Conservation (phyloP, 106 monocot genomes). For the Dendrobium huoshanense region DNA sequence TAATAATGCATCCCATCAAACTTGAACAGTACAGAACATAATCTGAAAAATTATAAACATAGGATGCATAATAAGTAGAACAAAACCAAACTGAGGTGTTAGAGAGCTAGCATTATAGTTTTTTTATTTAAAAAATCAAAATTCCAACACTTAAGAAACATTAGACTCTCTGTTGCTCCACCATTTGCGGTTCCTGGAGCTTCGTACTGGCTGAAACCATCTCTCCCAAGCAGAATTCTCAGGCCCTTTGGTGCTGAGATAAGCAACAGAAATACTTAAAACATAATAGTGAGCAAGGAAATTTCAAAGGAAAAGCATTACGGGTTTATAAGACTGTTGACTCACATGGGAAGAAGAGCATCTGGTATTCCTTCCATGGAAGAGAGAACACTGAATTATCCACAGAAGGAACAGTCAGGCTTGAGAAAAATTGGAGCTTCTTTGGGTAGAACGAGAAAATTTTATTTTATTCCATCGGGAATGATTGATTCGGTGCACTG, state of each 20-base stretch:
- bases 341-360: conserved; percentile 9
- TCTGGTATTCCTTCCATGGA: conserved; percentile 11
- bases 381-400: not conserved
- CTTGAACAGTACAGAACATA: too few relatives aligned
- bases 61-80: too few relatives aligned
- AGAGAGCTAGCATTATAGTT: too few relatives aligned
- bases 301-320: not conserved
- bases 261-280: not conserved
- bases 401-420: not conserved
- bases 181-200: conserved; percentile 21
- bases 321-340: not conserved
- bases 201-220: conserved; percentile 20
- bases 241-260: conserved; percentile 12
- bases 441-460: too few relatives aligned
- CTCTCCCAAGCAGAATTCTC: conserved; percentile 16
- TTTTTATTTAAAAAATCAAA: not conserved
- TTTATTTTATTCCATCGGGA: too few relatives aligned
- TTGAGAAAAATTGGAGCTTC: not conserved
- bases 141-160: not conserved
- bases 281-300: not conserved
- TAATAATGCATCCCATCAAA: too few relatives aligned
- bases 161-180: conserved; percentile 8
- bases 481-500: too few relatives aligned
- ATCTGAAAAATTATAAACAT: too few relatives aligned
- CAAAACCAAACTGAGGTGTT: too few relatives aligned